These are phyloP conservation scores for Bruguiera sexangula DNA, from an alignment of 345 rosid species.

Conservation along the genomic window DNA sequence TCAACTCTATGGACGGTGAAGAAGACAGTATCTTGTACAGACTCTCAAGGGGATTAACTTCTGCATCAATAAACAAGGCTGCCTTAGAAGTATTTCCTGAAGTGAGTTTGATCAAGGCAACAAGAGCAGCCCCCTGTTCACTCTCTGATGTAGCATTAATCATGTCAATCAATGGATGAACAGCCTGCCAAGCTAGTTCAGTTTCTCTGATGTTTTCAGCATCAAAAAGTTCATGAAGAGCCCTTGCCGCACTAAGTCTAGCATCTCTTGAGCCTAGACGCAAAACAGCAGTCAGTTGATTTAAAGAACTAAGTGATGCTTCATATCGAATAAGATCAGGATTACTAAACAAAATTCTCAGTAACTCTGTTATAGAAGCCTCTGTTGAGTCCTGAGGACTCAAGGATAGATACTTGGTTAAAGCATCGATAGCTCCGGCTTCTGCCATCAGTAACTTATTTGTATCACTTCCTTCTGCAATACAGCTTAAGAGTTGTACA, in stretches of 20 bases:
- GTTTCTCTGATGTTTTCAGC: conserved; percentile 66
- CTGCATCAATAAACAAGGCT: conserved; percentile 46
- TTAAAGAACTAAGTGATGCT: conserved; percentile 64
- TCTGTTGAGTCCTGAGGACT: conserved; percentile 85
- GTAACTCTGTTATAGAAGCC: conserved; percentile 61
- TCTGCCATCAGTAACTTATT: conserved; percentile 79
- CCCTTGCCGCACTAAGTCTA: conserved; percentile 78
- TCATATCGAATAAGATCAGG: conserved; percentile 64
- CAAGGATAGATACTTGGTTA: conserved; percentile 69
- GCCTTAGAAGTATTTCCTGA: conserved; percentile 53
- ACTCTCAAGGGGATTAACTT: conserved; percentile 61
- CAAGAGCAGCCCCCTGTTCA: conserved; percentile 74
- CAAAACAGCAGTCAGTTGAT: conserved; percentile 83
- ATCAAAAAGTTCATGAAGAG: conserved; percentile 68
- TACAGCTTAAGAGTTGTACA: conserved; percentile 55
- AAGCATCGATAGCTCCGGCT: conserved; percentile 89
- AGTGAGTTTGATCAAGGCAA: conserved; percentile 65
- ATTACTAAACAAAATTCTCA: conserved; percentile 67
- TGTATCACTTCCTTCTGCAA: conserved; percentile 69
- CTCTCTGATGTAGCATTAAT: conserved; percentile 63
- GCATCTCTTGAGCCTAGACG: conserved; percentile 74
- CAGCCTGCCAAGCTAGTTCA: conserved; percentile 70
- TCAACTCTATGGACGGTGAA: conserved; percentile 61
- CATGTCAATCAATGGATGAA: conserved; percentile 84
- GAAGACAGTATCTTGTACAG: conserved; percentile 58